Evolutionary conservation across 441 rosid species (phyloP), one percentile per base, ranked within the genome.

Genomic region (California macrophylla): DNA sequence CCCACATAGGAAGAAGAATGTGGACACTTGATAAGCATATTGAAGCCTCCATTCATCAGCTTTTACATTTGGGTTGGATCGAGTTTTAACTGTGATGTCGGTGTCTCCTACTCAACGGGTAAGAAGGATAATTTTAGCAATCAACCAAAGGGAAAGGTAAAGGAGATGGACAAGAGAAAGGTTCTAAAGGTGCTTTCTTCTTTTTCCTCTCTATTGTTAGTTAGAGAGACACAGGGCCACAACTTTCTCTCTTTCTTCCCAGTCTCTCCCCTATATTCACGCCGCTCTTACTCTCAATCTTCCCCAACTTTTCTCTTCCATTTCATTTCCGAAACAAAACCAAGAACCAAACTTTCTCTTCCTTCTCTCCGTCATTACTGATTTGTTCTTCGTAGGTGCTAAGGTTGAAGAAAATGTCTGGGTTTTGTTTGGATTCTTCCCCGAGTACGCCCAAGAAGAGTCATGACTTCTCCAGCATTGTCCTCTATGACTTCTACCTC

Each of bases 401-500:
- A 26, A 16, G 34, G 45, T 23, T 28, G 16, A 62, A 63, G 71
- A 82, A 70, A 58, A 87, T 86, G 95, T 81, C 85, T 75, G 91
- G 87, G 78, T 74, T 85, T 75, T 66, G 84, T 18, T 38, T 69
- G 52, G 63, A 84, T n/a, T 15, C 75, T 68, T 74, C 60, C 72
- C 26, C 65, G 28, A 75, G 69, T 45, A 68, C 25, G 47, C 15
- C 70, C 64, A 82, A 84, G 77, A 78, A 73, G 68, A 60, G 74
- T 24, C 74, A 58, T 58, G 64, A 71, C 3, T 82, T 87, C 23
- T 79, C 82, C 7, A 76, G 75, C 63, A 84, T 81, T 63, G 71
- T 82, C 9, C 75, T 92, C 69, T 81, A 91, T 60, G 68, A 85
- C 66, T 64, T 91, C 23, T 72, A 77, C 73, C 69, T 83, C 76